Evolutionary conservation across 345 rosid genomes (phyloP).

Genomic region (Populus alba): DNA sequence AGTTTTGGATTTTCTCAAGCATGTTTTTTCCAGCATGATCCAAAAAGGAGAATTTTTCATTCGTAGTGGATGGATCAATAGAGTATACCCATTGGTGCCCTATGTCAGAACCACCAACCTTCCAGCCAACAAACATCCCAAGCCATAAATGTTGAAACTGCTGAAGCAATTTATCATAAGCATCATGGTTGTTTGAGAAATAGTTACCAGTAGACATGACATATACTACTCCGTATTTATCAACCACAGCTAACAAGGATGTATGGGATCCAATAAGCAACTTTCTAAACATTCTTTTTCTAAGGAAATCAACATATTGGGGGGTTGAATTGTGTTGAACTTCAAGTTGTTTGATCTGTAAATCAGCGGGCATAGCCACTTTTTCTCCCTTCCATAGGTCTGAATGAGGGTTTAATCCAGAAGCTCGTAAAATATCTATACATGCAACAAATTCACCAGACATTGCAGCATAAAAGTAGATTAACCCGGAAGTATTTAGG

Average conservation of each 20-base stretch:
- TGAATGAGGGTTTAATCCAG: slow-evolving; percentile 40
- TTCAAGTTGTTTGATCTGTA: slow-evolving; percentile 28
- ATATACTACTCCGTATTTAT: slow-evolving; percentile 66
- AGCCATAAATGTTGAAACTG: slow-evolving; percentile 52
- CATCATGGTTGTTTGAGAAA: slow-evolving; percentile 40
- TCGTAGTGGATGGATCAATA: slow-evolving; percentile 24
- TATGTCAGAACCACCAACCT: slow-evolving; percentile 63
- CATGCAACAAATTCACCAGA: slow-evolving; percentile 68
- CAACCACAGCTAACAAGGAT: slow-evolving; percentile 75
- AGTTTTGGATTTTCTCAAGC: slow-evolving; percentile 26
- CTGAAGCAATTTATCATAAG: slow-evolving; percentile 43
- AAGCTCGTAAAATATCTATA: slow-evolving; percentile 52
- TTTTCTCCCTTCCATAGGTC: slow-evolving; percentile 31
- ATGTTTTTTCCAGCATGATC: slow-evolving; percentile 22
- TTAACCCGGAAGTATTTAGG: slow-evolving; percentile 62
- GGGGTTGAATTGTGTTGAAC: slow-evolving; percentile 26
- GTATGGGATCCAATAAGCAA: slow-evolving; percentile 64
- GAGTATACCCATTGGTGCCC: slow-evolving; percentile 46
- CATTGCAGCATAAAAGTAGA: slow-evolving; percentile 54
- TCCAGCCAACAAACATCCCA: slow-evolving; percentile 69
- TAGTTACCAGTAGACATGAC: slow-evolving; percentile 48
- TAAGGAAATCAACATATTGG: slow-evolving; percentile 21
- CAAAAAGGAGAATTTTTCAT: slow-evolving; percentile 16
- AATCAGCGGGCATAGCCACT: slow-evolving; percentile 26
- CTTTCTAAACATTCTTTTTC: slow-evolving; percentile 65